phyloP scores from a whole-genome alignment of 1,139 yeast genomes.

The Yamadazyma kanchanaburiensis region DNA sequence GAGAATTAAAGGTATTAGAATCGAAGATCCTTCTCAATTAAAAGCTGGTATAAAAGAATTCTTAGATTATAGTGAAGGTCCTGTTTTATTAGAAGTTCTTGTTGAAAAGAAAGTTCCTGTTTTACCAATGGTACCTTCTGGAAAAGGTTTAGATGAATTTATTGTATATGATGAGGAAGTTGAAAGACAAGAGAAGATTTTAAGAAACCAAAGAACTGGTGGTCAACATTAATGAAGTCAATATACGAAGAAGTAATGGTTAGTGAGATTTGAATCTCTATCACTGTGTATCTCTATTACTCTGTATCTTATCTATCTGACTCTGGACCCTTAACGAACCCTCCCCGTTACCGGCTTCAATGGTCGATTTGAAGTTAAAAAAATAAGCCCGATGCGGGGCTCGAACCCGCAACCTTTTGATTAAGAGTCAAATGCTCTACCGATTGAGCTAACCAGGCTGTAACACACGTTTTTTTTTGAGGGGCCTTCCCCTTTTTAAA shows the following conservation, averaged over 20 bases:
- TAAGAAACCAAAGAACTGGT: slow-evolving; percentile 58
- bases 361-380: no score
- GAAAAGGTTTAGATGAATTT: slow-evolving; percentile 91
- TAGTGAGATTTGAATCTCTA: not conserved
- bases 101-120: slow-evolving; percentile 97
- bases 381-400: slow-evolving; percentile 46
- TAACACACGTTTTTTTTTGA: no score
- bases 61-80: slow-evolving; percentile 66
- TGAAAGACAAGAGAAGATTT: slow-evolving; percentile 68
- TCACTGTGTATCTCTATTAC: no score
- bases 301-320: no score
- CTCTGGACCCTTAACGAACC: no score
- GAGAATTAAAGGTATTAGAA: slow-evolving; percentile 83
- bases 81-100: slow-evolving; percentile 84
- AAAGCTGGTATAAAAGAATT: slow-evolving; percentile 62
- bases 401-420: slow-evolving; percentile 53
- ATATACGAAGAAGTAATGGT: slow-evolving; percentile 1
- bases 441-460: slow-evolving; percentile 21
- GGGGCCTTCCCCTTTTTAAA: no score
- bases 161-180: slow-evolving; percentile 79
- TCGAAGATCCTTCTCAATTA: slow-evolving; percentile 63
- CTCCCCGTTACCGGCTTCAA: no score
- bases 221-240: slow-evolving; percentile 47
- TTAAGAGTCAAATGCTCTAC: slow-evolving; percentile 29
- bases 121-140: slow-evolving; percentile 97